Evolutionary conservation across 352 stramenopile species (phyloP), one percentile per base, ranked within the genome.

Genomic region (Peronospora farinosa): DNA sequence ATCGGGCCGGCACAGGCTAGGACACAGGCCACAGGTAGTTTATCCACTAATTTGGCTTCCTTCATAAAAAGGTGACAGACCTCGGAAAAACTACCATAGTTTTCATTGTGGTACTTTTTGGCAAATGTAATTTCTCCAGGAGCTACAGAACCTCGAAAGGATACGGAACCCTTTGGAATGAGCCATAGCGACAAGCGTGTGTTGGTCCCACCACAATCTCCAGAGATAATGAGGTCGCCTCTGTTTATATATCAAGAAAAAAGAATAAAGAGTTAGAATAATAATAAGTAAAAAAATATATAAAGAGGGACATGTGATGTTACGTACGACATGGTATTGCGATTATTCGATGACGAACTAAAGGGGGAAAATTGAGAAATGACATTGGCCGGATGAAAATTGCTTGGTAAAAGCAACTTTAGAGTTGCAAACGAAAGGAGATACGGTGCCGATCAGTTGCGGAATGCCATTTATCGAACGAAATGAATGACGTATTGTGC

Each of bases 171-270:
- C 19, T 74, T 64, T 21, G 78, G 82, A 47, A 95, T 83, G 27
- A 79, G 67, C 72, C 81, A 95, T 17, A 97, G 72, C 68, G 86
- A 86, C 48, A 99, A 81, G 13, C 96, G 86, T 53, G 88, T 97
- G 73, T 98, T 98, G 51, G 96, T 99, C 55, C 96, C 96, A 56
- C 96, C 96, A 54, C 97, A 97, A 74, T 99, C 96, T 44, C 90
- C 96, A 9, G 79, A 90, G 31, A 92, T 85, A 45, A 92, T 84
- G 16, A 92, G 61, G 57, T 92, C 78, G 45, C 75, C 72, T 31
- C 76, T 86, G 17, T 16, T n/a, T n/a, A n/a, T n/a, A n/a, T n/a
- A n/a, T n/a, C n/a, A 23, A 19, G 46, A 38, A 33, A 23, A 17
- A 31, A 46, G 15, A 4, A 51, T 30, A 25, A 5, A 39, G 5